These are phyloP conservation scores for Penicillium griseofulvum DNA, from an alignment of 2,329 filamentous ascomycete species.

Conservation along the genomic window DNA sequence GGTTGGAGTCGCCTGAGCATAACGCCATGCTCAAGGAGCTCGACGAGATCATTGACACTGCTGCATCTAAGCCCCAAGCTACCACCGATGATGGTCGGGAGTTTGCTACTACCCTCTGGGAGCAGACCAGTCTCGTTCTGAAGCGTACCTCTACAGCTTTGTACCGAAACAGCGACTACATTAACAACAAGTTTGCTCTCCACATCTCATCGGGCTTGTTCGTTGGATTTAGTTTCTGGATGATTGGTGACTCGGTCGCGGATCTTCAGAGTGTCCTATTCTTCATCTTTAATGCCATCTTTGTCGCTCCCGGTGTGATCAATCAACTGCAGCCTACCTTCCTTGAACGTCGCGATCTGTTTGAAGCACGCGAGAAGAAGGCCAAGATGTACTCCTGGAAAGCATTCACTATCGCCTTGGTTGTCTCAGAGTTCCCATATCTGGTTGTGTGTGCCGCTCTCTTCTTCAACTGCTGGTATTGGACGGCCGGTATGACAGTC, in stretches of 20 bases:
- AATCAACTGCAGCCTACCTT: conserved; percentile 62
- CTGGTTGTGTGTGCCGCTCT: conserved; percentile 61
- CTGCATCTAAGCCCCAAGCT: conserved; percentile 43
- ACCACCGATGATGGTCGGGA: conserved; percentile 50
- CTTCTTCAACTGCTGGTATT: conserved; percentile 74
- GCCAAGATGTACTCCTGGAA: conserved; percentile 72
- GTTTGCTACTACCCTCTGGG: conserved; percentile 62
- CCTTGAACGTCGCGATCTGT: conserved; percentile 67
- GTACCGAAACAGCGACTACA: conserved; percentile 65
- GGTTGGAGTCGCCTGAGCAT: conserved; percentile 63
- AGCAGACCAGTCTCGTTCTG: conserved; percentile 64
- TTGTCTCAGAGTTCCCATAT: conserved; percentile 67
- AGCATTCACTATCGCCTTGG: conserved; percentile 68
- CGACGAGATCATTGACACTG: conserved; percentile 56
- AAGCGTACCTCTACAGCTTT: conserved; percentile 65
- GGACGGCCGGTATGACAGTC: conserved; percentile 55
- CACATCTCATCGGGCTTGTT: conserved; percentile 52
- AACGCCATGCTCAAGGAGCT: conserved; percentile 60
- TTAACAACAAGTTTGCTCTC: conserved; percentile 62
- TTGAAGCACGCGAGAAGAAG: conserved; percentile 65
- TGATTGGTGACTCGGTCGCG: conserved; percentile 60
- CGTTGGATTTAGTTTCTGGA: conserved; percentile 62
- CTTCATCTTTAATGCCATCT: conserved; percentile 62
- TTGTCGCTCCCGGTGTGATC: conserved; percentile 49
- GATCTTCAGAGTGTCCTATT: conserved; percentile 74